phyloP scores from a whole-genome alignment of 75 land plant species.

The Pinus albicaulis region DNA sequence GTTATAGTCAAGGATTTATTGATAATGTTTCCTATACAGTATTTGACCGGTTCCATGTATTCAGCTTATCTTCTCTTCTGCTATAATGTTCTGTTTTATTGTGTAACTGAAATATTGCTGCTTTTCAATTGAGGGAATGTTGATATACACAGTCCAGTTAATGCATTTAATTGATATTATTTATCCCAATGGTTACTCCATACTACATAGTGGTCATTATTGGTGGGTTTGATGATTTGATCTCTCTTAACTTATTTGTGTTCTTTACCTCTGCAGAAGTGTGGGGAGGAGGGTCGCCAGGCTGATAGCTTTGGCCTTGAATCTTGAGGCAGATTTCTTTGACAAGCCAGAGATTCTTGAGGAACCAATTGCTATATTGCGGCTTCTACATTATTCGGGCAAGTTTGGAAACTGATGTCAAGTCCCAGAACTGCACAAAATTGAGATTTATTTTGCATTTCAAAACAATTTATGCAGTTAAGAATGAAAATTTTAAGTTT shows the following conservation, averaged over 20 bases:
- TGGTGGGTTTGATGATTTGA: too few species aligned
- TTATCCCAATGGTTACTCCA: too few species aligned
- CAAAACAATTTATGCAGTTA: background rate
- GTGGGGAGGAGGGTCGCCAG: slow-evolving; percentile 65
- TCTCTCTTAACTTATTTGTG: background rate
- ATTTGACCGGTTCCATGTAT: too few species aligned
- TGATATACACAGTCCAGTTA: too few species aligned
- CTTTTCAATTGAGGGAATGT: too few species aligned
- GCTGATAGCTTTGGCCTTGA: slow-evolving; percentile 85
- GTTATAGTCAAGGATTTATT: too few species aligned
- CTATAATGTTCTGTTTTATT: too few species aligned
- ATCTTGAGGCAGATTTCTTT: slow-evolving; percentile 68
- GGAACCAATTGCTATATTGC: slow-evolving; percentile 77
- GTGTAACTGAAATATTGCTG: too few species aligned
- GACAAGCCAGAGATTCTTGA: slow-evolving; percentile 87
- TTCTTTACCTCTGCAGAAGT: slow-evolving; percentile 35
- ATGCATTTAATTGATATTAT: too few species aligned
- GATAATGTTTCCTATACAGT: too few species aligned
- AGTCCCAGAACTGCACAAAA: background rate
- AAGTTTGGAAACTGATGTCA: background rate
- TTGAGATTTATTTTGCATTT: background rate
- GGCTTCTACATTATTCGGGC: slow-evolving; percentile 92
- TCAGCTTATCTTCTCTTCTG: too few species aligned
- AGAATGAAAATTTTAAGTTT: background rate
- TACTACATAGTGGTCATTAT: background rate